phyloP scores from a whole-genome alignment of 495 filamentous ascomycete genomes.

The Xylaria grammica region DNA sequence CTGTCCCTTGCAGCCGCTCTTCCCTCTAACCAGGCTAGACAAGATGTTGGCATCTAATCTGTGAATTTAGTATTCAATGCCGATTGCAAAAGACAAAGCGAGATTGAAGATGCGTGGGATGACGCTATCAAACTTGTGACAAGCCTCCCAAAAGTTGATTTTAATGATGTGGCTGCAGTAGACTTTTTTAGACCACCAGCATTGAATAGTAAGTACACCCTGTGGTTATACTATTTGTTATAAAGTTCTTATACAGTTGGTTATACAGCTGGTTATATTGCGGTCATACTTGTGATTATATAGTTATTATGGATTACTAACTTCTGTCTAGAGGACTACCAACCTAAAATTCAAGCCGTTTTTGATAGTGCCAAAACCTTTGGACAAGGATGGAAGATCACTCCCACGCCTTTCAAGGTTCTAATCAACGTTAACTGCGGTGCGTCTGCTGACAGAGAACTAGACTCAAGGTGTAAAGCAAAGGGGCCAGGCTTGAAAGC shows the following conservation, averaged over 20 bases:
- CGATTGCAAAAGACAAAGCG: constrained; percentile 4
- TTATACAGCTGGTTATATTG: too few species aligned
- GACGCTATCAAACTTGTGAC: constrained; percentile 6
- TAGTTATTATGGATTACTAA: too few species aligned
- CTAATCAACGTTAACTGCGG: constrained; percentile 4
- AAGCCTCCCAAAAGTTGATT: constrained; percentile 10
- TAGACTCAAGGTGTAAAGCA: neutral
- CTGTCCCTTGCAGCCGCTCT: neutral
- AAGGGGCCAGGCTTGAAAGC: constrained; percentile 7
- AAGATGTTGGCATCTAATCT: constrained; percentile 13
- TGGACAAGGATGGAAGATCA: constrained; percentile 11
- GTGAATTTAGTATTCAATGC: constrained; percentile 5
- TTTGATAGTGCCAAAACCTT: constrained; percentile 10
- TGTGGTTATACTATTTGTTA: too few species aligned
- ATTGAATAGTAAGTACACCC: too few species aligned
- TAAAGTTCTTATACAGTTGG: too few species aligned
- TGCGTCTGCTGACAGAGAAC: neutral
- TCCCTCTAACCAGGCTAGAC: constrained; percentile 2
- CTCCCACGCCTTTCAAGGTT: constrained; percentile 2
- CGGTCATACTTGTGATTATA: too few species aligned
- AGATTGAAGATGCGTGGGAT: constrained; percentile 2
- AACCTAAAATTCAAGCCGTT: constrained; percentile 12
- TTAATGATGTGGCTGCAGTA: constrained; percentile 8
- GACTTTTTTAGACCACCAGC: constrained; percentile 10
- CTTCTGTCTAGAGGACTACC: neutral